Evolutionary conservation across 345 rosid genomes (phyloP).

Genomic region (Viola odorata): DNA sequence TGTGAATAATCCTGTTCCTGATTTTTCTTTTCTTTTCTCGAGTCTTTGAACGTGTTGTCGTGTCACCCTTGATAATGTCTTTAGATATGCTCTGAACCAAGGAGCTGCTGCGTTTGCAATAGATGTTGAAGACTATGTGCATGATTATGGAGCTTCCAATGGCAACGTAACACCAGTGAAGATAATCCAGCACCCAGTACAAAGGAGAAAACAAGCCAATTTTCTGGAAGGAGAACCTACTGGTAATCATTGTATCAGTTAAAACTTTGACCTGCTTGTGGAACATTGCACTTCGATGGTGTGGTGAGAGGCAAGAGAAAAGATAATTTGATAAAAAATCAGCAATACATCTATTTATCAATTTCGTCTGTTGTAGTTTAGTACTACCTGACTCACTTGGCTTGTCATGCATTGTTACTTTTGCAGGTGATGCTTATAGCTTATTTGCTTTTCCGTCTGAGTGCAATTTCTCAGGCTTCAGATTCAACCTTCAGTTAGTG

Average conservation of each 20-base stretch:
- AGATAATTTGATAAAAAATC: not conserved
- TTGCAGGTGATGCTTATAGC: constrained; percentile 66
- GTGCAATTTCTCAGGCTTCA: constrained; percentile 92
- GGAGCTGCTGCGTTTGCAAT: constrained; percentile 83
- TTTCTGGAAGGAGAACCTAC: constrained; percentile 24
- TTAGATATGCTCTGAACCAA: constrained; percentile 66
- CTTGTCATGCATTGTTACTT: not conserved
- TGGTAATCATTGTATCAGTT: constrained; percentile 33
- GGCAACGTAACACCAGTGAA: constrained; percentile 30
- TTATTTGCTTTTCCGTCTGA: constrained; percentile 92
- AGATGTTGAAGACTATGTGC: constrained; percentile 51
- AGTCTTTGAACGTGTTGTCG: constrained; percentile 4
- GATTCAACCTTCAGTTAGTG: constrained; percentile 72
- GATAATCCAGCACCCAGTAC: constrained; percentile 45
- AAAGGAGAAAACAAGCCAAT: constrained; percentile 44
- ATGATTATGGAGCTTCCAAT: constrained; percentile 19
- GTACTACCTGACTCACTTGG: not conserved
- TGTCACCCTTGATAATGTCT: constrained; percentile 24
- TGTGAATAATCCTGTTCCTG: not conserved
- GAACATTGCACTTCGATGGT: not conserved
- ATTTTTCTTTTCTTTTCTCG: not conserved
- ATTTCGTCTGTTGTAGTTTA: not conserved
- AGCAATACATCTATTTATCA: not conserved
- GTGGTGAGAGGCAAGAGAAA: not conserved
- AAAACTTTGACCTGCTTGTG: not conserved